A percentile compares a stretch with the other conserved stretches of the same genome.
Evolutionary conservation across 1,139 yeast genomes (phyloP).

Genomic region (Zygoascus sp.): DNA sequence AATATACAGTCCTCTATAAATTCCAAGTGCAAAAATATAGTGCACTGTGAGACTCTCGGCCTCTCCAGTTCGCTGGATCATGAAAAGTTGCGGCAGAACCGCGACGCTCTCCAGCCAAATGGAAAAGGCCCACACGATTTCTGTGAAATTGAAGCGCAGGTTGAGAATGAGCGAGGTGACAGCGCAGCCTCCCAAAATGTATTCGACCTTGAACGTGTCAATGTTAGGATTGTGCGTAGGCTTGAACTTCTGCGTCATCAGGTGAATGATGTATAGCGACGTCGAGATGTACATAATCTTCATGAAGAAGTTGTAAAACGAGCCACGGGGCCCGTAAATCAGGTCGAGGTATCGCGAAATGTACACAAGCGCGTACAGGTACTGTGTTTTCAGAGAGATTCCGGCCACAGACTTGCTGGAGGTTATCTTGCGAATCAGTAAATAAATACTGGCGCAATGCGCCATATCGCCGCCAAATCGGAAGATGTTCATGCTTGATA

Average conservation of each 20-base stretch:
- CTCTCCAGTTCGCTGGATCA: constrained; percentile 85
- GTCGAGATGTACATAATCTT: constrained; percentile 75
- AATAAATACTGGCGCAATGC: constrained; percentile 74
- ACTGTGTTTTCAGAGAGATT: constrained; percentile 83
- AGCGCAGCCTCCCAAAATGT: constrained; percentile 60
- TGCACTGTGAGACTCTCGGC: constrained; percentile 86
- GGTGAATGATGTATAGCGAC: constrained; percentile 67
- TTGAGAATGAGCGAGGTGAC: constrained; percentile 63
- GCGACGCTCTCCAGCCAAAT: constrained; percentile 75
- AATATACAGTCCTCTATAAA: constrained; percentile 81
- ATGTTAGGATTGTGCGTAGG: constrained; percentile 52
- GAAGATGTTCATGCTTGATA: constrained; percentile 6
- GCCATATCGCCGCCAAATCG: constrained; percentile 58
- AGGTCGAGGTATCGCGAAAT: constrained; percentile 75
- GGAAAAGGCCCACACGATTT: constrained; percentile 40
- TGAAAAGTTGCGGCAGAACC: constrained; percentile 84
- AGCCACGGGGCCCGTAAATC: constrained; percentile 44
- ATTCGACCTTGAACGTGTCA: constrained; percentile 76
- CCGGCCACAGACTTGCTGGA: constrained; percentile 69
- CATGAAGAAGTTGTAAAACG: constrained; percentile 75
- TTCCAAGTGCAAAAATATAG: constrained; percentile 88
- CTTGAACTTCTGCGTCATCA: constrained; percentile 60
- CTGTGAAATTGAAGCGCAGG: constrained; percentile 55
- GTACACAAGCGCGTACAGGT: constrained; percentile 71
- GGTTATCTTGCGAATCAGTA: constrained; percentile 68